Evolutionary conservation across 805 yeast species (phyloP), one percentile per base, ranked within the genome.

Genomic region (Zygosaccharomyces bisporus): DNA sequence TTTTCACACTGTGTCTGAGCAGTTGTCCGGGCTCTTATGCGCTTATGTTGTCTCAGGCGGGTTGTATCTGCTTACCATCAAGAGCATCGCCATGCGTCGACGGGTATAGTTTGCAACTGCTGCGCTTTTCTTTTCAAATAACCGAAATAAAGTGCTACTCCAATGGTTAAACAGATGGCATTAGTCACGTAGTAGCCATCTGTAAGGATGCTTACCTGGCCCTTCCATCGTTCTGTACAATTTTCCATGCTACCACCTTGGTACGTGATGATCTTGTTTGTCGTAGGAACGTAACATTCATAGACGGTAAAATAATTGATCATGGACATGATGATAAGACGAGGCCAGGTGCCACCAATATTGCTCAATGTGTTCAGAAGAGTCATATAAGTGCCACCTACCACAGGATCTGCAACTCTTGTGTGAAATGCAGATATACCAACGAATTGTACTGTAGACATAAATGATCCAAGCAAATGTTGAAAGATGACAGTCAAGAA

Each of bases 321-420:
- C 65, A 89, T 72, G 47, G 73, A 77, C 53, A 89, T 75, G 1
- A 91, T 81, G 24, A 93, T 70, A n/a, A 87, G 69, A 43, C 88
- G 75, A 1, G 99, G 99, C 99, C 99, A 93, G 34, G 95, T 93
- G 8, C 99, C 99, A 18, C 99, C 99, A 46, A 91, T 74, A 62
- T 93, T 93, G 33, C 95, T 80, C 38, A 93, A 71, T 0, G 99
- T 93, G 65, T 93, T 93, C 46, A 93, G 71, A 0, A 95, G 82
- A 0, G 99, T 93, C 98, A 93, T 91, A 64, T 93, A 93, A 0
- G 99, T 93, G 1, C 99, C 99, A 13, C 99, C 99, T 56, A 93
- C 86, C 14, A 81, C 67, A 0, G 99, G 98, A 61, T 93, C 99
- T 1, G 99, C 96, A 43, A 93, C 86, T 55, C 83, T 81, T 2